Percentiles rank a stretch among this genome's conserved stretches.
These are phyloP conservation scores for Brassica incana DNA, from an alignment of 345 rosid genomes.

Conservation along the genomic window DNA sequence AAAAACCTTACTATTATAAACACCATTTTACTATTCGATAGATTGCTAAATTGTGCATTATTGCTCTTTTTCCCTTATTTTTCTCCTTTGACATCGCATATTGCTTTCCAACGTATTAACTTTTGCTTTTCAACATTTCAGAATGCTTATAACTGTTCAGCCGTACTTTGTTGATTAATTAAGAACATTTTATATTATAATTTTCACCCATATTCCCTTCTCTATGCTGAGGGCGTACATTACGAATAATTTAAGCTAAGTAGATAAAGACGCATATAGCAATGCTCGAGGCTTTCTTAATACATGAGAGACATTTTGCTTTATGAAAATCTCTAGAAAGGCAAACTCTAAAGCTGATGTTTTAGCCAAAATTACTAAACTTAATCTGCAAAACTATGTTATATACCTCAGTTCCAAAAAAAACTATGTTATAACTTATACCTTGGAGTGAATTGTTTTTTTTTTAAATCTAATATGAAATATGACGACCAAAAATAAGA, in stretches of 20 bases:
- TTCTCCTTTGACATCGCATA: neutral
- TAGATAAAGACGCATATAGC: neutral
- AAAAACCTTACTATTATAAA: no score
- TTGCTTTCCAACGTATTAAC: conserved; percentile 3
- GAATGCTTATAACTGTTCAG: neutral
- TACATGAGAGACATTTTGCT: neutral
- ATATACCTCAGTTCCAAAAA: no score
- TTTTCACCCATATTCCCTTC: conserved; percentile 21
- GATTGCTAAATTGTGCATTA: neutral
- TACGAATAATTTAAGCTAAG: neutral
- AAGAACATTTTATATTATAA: neutral
- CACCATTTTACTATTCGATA: no score
- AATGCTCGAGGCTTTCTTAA: neutral
- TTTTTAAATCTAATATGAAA: no score
- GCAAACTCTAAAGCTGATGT: neutral
- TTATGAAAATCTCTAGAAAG: neutral
- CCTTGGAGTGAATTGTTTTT: no score
- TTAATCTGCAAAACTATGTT: neutral
- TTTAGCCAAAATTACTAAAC: neutral
- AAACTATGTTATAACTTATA: no score
- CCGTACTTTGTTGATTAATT: neutral
- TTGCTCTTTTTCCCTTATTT: neutral
- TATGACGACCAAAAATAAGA: no score
- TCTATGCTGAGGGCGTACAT: conserved; percentile 18
- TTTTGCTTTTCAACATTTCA: neutral